These are phyloP conservation scores for Xylariaceae sp. DNA, from an alignment of 2,329 filamentous ascomycete species.

Conservation along the genomic window DNA sequence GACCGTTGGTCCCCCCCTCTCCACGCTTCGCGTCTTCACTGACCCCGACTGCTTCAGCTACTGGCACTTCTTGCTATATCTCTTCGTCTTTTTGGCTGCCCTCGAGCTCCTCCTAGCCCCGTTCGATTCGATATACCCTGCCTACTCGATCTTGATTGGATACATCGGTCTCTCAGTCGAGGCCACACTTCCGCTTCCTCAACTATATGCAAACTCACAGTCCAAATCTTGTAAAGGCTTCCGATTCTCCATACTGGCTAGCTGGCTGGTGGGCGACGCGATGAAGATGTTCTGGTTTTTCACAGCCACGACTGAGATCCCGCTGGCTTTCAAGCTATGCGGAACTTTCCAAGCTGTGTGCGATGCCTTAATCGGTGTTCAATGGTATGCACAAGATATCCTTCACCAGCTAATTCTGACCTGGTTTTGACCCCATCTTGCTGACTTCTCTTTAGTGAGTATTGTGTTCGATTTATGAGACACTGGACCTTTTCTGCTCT, in stretches of 20 bases:
- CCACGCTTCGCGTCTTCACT: conserved; percentile 13
- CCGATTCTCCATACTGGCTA: conserved; percentile 68
- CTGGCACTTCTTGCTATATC: conserved; percentile 72
- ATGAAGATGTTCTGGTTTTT: conserved; percentile 92
- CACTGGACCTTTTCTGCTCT: no score
- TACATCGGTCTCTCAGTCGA: conserved; percentile 75
- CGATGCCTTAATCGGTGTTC: conserved; percentile 68
- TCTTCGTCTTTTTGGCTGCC: conserved; percentile 56
- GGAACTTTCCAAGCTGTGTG: conserved; percentile 77
- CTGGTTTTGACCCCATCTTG: no score
- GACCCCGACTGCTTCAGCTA: conserved; percentile 48
- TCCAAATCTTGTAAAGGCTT: conserved; percentile 73
- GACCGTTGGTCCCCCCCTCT: conserved; percentile 48
- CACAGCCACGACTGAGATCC: conserved; percentile 64
- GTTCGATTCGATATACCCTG: conserved; percentile 52
- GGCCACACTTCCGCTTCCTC: conserved; percentile 75
- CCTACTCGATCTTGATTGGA: conserved; percentile 66
- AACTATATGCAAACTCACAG: conserved; percentile 68
- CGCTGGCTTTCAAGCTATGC: conserved; percentile 76
- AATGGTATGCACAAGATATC: conserved; percentile 39
- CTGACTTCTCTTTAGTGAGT: no score
- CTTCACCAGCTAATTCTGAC: no score
- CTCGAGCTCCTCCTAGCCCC: conserved; percentile 65
- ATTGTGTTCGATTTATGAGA: no score
- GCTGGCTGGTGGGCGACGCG: conserved; percentile 74